phyloP scores from a whole-genome alignment of 108 stramenopile species.

The Pseudonitzschia multiseries region DNA sequence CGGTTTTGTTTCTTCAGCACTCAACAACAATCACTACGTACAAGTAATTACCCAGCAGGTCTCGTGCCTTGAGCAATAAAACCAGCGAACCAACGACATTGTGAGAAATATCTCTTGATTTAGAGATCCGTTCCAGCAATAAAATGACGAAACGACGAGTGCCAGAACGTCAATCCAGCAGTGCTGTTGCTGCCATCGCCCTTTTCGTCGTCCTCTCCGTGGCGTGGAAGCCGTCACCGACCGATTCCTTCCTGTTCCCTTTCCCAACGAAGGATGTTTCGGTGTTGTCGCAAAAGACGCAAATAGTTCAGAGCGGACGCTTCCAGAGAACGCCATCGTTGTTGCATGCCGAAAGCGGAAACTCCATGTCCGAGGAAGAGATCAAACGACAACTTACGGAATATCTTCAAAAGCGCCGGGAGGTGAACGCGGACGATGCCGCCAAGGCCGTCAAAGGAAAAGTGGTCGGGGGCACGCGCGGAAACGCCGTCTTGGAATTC shows the following conservation, averaged over 20 bases:
- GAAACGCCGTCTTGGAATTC: conserved; percentile 72
- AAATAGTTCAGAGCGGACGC: neutral
- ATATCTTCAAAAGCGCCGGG: conserved; percentile 68
- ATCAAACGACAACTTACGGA: conserved; percentile 66
- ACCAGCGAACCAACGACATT: neutral
- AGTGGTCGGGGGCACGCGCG: conserved; percentile 76
- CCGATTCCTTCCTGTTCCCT: neutral
- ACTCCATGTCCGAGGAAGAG: conserved; percentile 32
- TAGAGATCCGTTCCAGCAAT: neutral
- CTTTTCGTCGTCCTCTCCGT: neutral
- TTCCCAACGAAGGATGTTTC: neutral
- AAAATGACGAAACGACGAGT: neutral
- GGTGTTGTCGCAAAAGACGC: neutral
- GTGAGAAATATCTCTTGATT: neutral
- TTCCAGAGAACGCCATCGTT: neutral
- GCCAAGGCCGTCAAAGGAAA: conserved; percentile 60
- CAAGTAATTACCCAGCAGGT: neutral
- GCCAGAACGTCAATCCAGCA: neutral
- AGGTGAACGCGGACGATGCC: conserved; percentile 60
- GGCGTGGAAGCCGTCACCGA: conserved; percentile 5
- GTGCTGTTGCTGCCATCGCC: neutral
- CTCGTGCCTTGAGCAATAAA: neutral
- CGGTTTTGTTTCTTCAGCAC: neutral
- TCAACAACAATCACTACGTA: neutral
- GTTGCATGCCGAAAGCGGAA: neutral